Base-by-base conservation (phyloP, 2,329 filamentous ascomycete species). In the Conoideocrella luteorostrata region DNA sequence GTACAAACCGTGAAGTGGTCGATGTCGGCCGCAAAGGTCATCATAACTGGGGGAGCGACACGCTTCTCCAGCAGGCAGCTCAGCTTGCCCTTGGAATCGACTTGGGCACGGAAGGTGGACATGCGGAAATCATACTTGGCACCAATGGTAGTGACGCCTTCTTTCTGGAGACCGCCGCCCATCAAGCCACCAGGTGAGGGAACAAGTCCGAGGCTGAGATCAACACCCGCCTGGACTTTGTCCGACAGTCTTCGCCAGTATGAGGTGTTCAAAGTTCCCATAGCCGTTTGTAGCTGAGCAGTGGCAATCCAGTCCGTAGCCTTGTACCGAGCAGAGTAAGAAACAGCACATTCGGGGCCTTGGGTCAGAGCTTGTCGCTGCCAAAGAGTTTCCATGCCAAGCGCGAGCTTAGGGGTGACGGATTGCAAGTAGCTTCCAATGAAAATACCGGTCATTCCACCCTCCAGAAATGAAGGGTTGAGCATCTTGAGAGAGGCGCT, bases 91-190 rank as follows among this genome's bases (percentile, higher is more conserved):
- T 88, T 83, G 59, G 89, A 94, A 70, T 98, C 93, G 56, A 97
- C 78, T 71, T 98, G 93, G 35, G 91, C 93, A 53, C 91, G 83
- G 82, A 96, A 95, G 40, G 88, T 93, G 44, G 88, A 93, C 71
- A 89, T 87, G 61, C 88, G 81, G 80, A 98, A 98, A 66, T 96
- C 91, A 70, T 98, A 98, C 71, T 98, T 98, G 63, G 89, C 88
- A 59, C 91, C 93, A 57, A 97, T 78, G 43, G 90, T 88, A 43
- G 94, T 90, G 49, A 88, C 78, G 44, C 93, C 93, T 66, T 98
- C 90, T 67, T 89, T 91, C 65, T 83, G 79, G 43, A 83, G 64
- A 37, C 81, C 81, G 47, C 76, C 80, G 58, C 88, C 88, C 81
- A 93, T 89, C 67, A 87, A 70, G 50, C 80, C 78, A 41, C 78